Evolutionary conservation across 2,329 filamentous ascomycete genomes (phyloP).

Genomic region (Fusarium sp.): DNA sequence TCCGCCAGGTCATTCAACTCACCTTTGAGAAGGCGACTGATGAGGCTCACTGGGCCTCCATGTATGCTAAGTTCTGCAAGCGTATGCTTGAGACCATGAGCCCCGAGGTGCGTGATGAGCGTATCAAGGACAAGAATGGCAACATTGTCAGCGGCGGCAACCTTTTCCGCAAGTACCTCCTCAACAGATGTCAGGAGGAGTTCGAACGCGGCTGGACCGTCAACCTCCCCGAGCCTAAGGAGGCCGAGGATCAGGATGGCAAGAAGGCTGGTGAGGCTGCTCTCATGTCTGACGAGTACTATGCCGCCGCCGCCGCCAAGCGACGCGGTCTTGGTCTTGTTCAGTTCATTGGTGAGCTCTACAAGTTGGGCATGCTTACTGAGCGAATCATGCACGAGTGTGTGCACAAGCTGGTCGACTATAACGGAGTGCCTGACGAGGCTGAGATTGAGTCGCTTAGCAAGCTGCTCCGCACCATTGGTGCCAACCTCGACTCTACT

Average conservation of each 20-base stretch:
- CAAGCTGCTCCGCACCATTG: slow-evolving; percentile 92
- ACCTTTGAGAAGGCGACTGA: slow-evolving; percentile 99
- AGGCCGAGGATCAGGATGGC: slow-evolving; percentile 66
- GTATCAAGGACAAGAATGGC: slow-evolving; percentile 89
- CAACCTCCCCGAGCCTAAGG: slow-evolving; percentile 79
- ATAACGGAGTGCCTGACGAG: slow-evolving; percentile 92
- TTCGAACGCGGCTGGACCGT: slow-evolving; percentile 98
- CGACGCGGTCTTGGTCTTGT: slow-evolving; percentile 96
- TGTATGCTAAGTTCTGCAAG: slow-evolving; percentile 99
- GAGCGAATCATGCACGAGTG: slow-evolving; percentile 99
- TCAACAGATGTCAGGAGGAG: slow-evolving; percentile 98
- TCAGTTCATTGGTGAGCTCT: slow-evolving; percentile 98
- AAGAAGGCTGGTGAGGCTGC: slow-evolving; percentile 76
- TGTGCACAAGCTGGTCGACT: slow-evolving; percentile 96
- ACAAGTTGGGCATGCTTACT: slow-evolving; percentile 98
- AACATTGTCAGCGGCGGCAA: slow-evolving; percentile 91
- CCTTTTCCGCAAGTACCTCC: slow-evolving; percentile 97
- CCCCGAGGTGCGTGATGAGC: slow-evolving; percentile 93
- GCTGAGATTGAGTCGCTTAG: slow-evolving; percentile 95
- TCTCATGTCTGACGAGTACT: slow-evolving; percentile 97
- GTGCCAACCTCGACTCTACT: slow-evolving; percentile 83
- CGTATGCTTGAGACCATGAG: slow-evolving; percentile 97
- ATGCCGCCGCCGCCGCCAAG: slow-evolving; percentile 92
- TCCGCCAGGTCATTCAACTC: slow-evolving; percentile 97
- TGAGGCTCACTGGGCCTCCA: slow-evolving; percentile 97